These are phyloP conservation scores for Ogataea kodamae DNA, from an alignment of 805 yeast species.

Conservation along the genomic window DNA sequence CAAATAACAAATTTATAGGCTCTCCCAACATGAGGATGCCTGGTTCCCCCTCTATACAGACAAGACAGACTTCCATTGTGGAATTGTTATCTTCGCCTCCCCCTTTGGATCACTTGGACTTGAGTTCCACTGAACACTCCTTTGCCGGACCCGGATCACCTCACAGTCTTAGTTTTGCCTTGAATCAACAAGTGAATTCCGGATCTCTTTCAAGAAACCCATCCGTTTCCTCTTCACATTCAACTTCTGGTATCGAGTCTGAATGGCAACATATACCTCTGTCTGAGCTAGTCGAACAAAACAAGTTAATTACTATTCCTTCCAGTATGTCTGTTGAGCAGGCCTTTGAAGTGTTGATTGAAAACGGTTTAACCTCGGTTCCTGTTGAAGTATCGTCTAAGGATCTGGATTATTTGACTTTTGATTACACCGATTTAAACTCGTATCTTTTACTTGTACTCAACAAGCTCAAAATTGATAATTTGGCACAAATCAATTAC, in stretches of 20 bases:
- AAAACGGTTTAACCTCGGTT: conserved; percentile 75
- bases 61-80: conserved; percentile 65
- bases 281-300: conserved; percentile 71
- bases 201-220: conserved; percentile 36
- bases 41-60: conserved; percentile 30
- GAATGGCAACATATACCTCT: conserved; percentile 78
- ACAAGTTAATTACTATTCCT: conserved; percentile 68
- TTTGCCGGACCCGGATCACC: conserved; percentile 19
- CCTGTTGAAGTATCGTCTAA: conserved; percentile 64
- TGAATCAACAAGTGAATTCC: conserved; percentile 6
- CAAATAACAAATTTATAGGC: conserved; percentile 33
- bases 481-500: conserved; percentile 34
- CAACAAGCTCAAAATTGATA: conserved; percentile 53
- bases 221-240: conserved; percentile 31
- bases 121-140: conserved; percentile 13
- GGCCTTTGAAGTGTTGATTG: conserved; percentile 76
- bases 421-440: conserved; percentile 89
- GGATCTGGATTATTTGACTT: conserved; percentile 72
- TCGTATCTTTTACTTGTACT: conserved; percentile 80
- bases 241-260: conserved; percentile 28
- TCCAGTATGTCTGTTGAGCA: conserved; percentile 73
- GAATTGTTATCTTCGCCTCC: conserved; percentile 78
- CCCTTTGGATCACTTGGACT: conserved; percentile 40
- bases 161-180: conserved; percentile 6
- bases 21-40: conserved; percentile 38